These are phyloP conservation scores for Pseudotsuga menziesii DNA, from an alignment of 75 land plant genomes.

Conservation along the genomic window DNA sequence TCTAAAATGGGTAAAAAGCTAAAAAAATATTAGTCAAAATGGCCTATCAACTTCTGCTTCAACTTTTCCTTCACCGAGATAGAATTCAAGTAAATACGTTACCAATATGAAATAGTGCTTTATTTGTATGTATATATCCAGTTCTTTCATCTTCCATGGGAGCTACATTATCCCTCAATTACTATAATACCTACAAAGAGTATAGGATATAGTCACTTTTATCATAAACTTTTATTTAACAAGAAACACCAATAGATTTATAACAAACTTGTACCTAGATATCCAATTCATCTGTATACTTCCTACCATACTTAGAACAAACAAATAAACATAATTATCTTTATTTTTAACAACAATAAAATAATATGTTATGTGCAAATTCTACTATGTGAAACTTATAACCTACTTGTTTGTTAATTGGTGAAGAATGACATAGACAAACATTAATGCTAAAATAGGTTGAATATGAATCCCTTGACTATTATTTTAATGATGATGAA, in stretches of 20 bases:
- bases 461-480: background rate
- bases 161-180: slow-evolving; percentile 85
- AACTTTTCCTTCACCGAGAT: too few species aligned
- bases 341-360: background rate
- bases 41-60: background rate
- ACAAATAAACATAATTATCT: background rate
- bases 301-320: background rate
- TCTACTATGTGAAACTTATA: too few species aligned
- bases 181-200: slow-evolving; percentile 55
- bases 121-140: slow-evolving; percentile 89
- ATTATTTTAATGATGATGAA: too few species aligned
- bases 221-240: background rate
- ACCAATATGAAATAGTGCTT: slow-evolving; percentile 77
- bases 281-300: background rate
- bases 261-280: background rate
- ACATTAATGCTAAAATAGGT: background rate
- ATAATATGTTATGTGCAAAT: background rate
- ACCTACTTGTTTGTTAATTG: background rate
- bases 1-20: background rate
- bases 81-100: background rate
- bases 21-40: background rate
- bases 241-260: background rate
- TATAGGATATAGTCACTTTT: background rate
- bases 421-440: background rate
- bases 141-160: slow-evolving; percentile 92